A percentile compares a stretch with the other conserved stretches of the same genome.
These are phyloP conservation scores for Barnettozyma sp. DNA, from an alignment of 805 yeast genomes.

Conservation along the genomic window DNA sequence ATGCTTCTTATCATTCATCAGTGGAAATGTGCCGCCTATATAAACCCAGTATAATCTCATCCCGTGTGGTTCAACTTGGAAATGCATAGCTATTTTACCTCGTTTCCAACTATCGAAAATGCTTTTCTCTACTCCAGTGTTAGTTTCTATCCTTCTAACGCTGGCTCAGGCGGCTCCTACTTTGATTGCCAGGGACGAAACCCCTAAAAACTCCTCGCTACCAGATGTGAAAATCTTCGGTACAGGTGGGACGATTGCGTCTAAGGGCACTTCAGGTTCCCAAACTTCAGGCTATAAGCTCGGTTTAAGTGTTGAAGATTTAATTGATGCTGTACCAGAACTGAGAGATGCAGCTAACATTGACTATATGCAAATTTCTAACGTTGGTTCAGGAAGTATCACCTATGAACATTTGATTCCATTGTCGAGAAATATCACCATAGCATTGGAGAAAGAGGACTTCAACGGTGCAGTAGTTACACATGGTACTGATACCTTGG, in stretches of 20 bases:
- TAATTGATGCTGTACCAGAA: conserved; percentile 49
- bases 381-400: conserved; percentile 54
- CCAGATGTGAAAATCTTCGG: conserved; percentile 41
- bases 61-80: too few species aligned
- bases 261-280: conserved; percentile 40
- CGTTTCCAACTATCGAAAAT: neutral
- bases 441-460: conserved; percentile 32
- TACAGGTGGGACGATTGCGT: conserved; percentile 56
- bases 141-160: conserved; percentile 1
- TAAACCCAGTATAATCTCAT: too few species aligned
- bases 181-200: conserved; percentile 6
- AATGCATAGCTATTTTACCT: too few species aligned
- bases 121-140: conserved; percentile 1
- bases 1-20: too few species aligned
- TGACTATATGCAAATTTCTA: conserved; percentile 33
- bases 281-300: conserved; percentile 50
- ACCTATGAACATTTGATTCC: conserved; percentile 38
- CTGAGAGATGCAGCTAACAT: conserved; percentile 46
- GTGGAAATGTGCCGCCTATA: too few species aligned
- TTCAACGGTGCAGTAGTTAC: conserved; percentile 59
- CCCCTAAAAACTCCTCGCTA: conserved; percentile 11
- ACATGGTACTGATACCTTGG: conserved; percentile 67
- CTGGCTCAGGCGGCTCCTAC: conserved; percentile 3
- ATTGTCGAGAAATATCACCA: conserved; percentile 40
- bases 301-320: conserved; percentile 44